Conservation (phyloP, 2,329 filamentous ascomycete species). For the Drechslerella coelobrocha region DNA sequence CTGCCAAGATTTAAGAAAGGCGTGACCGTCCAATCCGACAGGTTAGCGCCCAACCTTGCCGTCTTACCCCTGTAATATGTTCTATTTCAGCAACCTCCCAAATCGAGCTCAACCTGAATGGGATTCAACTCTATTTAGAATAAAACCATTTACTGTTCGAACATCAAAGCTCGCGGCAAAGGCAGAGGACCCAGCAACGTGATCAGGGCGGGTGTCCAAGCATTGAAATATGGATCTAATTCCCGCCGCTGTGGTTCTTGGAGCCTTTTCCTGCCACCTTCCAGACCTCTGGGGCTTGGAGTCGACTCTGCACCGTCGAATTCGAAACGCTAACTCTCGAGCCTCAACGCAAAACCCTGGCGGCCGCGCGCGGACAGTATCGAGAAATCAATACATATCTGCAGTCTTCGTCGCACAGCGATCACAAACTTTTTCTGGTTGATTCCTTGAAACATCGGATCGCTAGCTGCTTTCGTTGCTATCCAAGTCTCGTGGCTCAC, state of each 20-base stretch:
- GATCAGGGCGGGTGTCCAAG: neutral
- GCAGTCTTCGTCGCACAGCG: slow-evolving; percentile 19
- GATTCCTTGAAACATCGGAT: slow-evolving; percentile 36
- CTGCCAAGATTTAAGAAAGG: too few species aligned
- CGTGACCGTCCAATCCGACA: slow-evolving; percentile 17
- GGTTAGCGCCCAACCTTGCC: slow-evolving; percentile 42
- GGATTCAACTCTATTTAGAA: slow-evolving; percentile 28
- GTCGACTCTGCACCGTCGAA: too few species aligned
- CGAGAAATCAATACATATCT: slow-evolving; percentile 39
- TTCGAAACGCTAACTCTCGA: neutral
- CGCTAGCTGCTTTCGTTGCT: slow-evolving; percentile 20
- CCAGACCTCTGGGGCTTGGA: neutral
- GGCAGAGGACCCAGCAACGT: slow-evolving; percentile 1
- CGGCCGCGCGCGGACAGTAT: slow-evolving; percentile 48
- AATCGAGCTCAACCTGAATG: slow-evolving; percentile 18
- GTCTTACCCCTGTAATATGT: slow-evolving; percentile 40
- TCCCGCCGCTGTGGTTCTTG: slow-evolving; percentile 40
- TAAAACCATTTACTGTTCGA: neutral
- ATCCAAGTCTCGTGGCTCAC: neutral
- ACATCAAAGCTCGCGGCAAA: neutral
- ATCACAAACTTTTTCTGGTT: slow-evolving; percentile 24
- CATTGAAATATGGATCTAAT: slow-evolving; percentile 39
- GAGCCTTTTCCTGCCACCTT: slow-evolving; percentile 24
- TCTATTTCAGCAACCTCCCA: slow-evolving; percentile 38
- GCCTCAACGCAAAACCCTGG: neutral